These are phyloP conservation scores for Rauvolfia tetraphylla DNA, from an alignment of 257 asterid genomes.

Conservation along the genomic window DNA sequence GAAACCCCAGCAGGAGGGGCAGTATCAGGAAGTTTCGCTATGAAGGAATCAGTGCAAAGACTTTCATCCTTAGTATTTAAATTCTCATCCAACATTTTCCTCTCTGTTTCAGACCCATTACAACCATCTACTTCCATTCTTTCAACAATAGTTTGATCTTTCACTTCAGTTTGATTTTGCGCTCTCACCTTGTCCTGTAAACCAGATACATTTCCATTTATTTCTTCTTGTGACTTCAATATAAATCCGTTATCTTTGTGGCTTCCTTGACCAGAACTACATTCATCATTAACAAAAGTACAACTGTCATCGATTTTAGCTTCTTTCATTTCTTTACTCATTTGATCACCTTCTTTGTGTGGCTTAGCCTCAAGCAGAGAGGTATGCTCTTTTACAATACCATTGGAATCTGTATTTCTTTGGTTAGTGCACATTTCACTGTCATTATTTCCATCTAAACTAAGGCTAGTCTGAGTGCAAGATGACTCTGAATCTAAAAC, in stretches of 20 bases:
- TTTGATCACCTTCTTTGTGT: slow-evolving; percentile 32
- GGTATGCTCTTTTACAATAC: slow-evolving; percentile 28
- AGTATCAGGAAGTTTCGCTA: slow-evolving; percentile 31
- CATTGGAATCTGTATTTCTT: slow-evolving; percentile 35
- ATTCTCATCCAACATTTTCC: slow-evolving; percentile 30
- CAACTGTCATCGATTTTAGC: slow-evolving; percentile 33
- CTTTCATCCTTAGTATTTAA: slow-evolving; percentile 27
- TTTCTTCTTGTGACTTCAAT: slow-evolving; percentile 31
- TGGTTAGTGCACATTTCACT: slow-evolving; percentile 34
- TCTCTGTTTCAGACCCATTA: slow-evolving; percentile 41
- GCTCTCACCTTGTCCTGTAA: slow-evolving; percentile 32
- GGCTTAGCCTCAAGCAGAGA: slow-evolving; percentile 26
- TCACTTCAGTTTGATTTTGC: slow-evolving; percentile 28
- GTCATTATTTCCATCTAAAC: slow-evolving; percentile 41
- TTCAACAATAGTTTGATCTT: slow-evolving; percentile 28
- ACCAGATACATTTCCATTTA: slow-evolving; percentile 32
- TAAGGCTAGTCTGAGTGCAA: slow-evolving; percentile 39
- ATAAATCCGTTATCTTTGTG: slow-evolving; percentile 38
- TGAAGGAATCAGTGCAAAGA: slow-evolving; percentile 24
- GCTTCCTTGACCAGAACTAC: slow-evolving; percentile 36
- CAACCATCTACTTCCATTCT: slow-evolving; percentile 33
- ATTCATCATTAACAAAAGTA: slow-evolving; percentile 29
- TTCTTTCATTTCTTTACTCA: slow-evolving; percentile 38
- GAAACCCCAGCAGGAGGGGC: slow-evolving; percentile 35
- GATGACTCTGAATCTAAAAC: slow-evolving; percentile 62